Evolutionary conservation across 75 land plant species (phyloP).

Genomic region (Isoetes taiwanensis): DNA sequence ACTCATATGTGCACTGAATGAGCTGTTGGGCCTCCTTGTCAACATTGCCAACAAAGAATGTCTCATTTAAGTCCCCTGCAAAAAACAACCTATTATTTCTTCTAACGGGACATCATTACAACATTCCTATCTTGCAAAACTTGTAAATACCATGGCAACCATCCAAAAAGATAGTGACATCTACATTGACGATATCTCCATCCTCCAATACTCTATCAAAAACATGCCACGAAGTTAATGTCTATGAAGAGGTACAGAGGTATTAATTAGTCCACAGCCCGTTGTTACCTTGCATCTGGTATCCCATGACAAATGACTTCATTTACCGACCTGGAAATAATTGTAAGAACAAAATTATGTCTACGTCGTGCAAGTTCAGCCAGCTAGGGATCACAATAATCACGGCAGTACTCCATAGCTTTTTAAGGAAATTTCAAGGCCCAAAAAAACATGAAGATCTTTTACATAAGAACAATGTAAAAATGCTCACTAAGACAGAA

Average conservation of each 20-base stretch:
- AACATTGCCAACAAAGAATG: slow-evolving; percentile 86
- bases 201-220: slow-evolving; percentile 69
- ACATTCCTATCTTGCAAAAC: too few species aligned
- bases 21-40: slow-evolving; percentile 67
- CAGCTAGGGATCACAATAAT: not conserved
- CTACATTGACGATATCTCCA: slow-evolving; percentile 97
- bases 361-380: not conserved
- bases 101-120: not conserved
- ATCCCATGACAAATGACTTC: slow-evolving; percentile 98
- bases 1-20: slow-evolving; percentile 85
- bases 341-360: not conserved
- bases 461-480: not conserved
- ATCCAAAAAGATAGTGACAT: slow-evolving; percentile 83
- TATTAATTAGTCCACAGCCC: not conserved
- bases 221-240: too few species aligned
- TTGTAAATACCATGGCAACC: slow-evolving; percentile 71
- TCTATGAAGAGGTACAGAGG: not conserved
- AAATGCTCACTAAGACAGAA: too few species aligned
- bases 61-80: slow-evolving; percentile 93
- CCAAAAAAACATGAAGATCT: not conserved
- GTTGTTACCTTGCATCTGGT: slow-evolving; percentile 79
- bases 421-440: not conserved
- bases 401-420: not conserved
- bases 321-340: slow-evolving; percentile 72
- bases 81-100: not conserved